These are phyloP conservation scores for Fulvia fulva DNA, from an alignment of 2,329 filamentous ascomycete genomes.

Conservation along the genomic window DNA sequence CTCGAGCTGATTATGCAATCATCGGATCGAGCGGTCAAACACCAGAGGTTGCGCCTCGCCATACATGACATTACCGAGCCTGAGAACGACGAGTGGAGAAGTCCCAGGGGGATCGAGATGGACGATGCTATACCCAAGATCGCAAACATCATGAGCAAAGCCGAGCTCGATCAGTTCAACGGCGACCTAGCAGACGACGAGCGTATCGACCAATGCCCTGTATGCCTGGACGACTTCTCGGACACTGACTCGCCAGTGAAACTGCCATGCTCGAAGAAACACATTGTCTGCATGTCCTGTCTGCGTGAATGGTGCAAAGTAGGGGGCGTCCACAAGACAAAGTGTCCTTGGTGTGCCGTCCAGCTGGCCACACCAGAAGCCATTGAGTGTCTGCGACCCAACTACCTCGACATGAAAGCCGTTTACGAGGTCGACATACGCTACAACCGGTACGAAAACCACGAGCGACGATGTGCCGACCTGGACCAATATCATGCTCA, in stretches of 20 bases:
- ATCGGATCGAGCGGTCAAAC: neutral
- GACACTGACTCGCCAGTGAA: neutral
- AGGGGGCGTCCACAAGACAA: neutral
- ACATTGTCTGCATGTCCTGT: neutral
- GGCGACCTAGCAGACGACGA: neutral
- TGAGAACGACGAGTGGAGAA: neutral
- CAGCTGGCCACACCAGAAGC: neutral
- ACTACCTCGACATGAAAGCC: conserved; percentile 3
- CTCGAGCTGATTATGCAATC: neutral
- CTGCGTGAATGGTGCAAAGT: neutral
- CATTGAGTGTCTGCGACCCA: neutral
- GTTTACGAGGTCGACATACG: conserved; percentile 5
- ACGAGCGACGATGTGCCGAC: conserved; percentile 13
- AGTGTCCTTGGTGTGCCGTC: neutral
- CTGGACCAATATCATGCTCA: conserved; percentile 7
- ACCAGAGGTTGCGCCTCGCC: neutral
- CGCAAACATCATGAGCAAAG: neutral
- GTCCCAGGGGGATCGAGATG: neutral
- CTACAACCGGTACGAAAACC: conserved; percentile 13
- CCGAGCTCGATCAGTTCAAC: neutral
- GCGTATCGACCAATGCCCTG: neutral
- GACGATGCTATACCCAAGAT: neutral
- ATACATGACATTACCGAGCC: neutral
- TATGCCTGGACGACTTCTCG: neutral
- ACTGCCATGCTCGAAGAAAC: neutral